Base-by-base conservation (phyloP, 768 basidiomycete genomes). In the Cyclocybe aegerita region DNA sequence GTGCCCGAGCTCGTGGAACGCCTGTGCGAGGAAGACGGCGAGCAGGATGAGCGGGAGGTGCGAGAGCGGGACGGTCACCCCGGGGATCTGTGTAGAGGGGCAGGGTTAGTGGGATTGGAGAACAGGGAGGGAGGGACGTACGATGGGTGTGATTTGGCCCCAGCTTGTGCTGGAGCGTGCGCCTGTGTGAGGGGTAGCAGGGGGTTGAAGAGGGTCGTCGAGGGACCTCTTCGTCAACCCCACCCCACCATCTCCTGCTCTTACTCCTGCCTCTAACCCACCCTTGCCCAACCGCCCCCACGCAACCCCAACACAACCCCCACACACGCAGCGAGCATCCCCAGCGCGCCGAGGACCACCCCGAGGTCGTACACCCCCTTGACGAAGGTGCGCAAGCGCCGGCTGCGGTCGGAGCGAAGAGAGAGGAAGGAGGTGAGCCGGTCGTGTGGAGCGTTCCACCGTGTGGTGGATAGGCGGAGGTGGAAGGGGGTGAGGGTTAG, bases 1-100 rank as follows among this genome's bases (percentile, higher is more conserved):
- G 65, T 95, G 92, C 5, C 92, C 92, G 0, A 79, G 65, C 68
- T 95, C 92, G 56, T 94, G 92, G 14, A 88, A 62, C n/a, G 85
- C 57, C 65, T 93, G 91, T 47, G 79, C 77, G 7, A 80, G 16
- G 40, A 85, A 73, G 11, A 93, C 73, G 0, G 85, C 77, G 5
- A 79, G 31, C 6, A 93, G 56, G 42, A 93, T 79, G 11, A 84
- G 55, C 4, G 87, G 87, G 1, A 90, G 61, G 60, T 94, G 84
- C 17, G 69, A 67, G n/a, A 90, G 59, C 1, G 92, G 92, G 1
- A 89, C 81, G 2, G 90, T 95, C 6, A 92, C 53, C 1, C 92
- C 92, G 15, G 93, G 92, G 34, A 95, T 83, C 90, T 93, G n/a
- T n/a, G n/a, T 23, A 40, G 23, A 15, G 33, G 34, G 23, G 31